A percentile compares a stretch with the other conserved stretches of the same genome.
These are phyloP conservation scores for Stachybotrys echinatus DNA, from an alignment of 2,329 filamentous ascomycete genomes.

Conservation along the genomic window DNA sequence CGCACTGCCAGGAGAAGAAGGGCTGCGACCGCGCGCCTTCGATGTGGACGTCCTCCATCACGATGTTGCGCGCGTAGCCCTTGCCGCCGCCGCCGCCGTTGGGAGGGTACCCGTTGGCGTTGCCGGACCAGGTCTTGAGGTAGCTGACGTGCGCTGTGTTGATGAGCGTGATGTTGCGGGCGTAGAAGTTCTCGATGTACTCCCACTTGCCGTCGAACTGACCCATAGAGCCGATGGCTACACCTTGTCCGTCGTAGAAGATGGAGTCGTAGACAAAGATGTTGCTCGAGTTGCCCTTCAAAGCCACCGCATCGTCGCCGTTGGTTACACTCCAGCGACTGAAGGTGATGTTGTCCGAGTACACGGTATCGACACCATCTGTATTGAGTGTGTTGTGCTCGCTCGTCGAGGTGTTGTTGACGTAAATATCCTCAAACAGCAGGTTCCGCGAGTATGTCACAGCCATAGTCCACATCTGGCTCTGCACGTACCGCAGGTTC, in stretches of 20 bases:
- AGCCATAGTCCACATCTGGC: slow-evolving; percentile 57
- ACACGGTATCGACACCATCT: slow-evolving; percentile 45
- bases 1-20: slow-evolving; percentile 28
- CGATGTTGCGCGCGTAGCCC: slow-evolving; percentile 30
- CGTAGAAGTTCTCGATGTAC: slow-evolving; percentile 42
- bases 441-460: slow-evolving; percentile 42
- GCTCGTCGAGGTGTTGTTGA: slow-evolving; percentile 41
- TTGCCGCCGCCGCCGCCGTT: slow-evolving; percentile 54
- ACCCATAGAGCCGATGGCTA: slow-evolving; percentile 54
- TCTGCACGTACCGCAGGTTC: slow-evolving; percentile 46
- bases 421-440: slow-evolving; percentile 43
- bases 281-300: slow-evolving; percentile 52
- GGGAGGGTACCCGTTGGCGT: slow-evolving; percentile 43
- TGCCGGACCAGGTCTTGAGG: slow-evolving; percentile 55
- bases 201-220: slow-evolving; percentile 46
- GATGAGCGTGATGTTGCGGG: slow-evolving; percentile 38
- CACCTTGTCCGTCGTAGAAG: slow-evolving; percentile 44
- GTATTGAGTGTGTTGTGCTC: slow-evolving; percentile 30
- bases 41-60: slow-evolving; percentile 23
- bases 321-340: slow-evolving; percentile 44
- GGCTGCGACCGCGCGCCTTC: slow-evolving; percentile 19
- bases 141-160: slow-evolving; percentile 44
- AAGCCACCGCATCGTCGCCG: slow-evolving; percentile 47
- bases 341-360: slow-evolving; percentile 46
- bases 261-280: slow-evolving; percentile 42